A percentile compares a stretch with the other conserved stretches of the same genome.
Conservation (phyloP, 2,329 filamentous ascomycete species). For the Pseudocercospora musae region DNA sequence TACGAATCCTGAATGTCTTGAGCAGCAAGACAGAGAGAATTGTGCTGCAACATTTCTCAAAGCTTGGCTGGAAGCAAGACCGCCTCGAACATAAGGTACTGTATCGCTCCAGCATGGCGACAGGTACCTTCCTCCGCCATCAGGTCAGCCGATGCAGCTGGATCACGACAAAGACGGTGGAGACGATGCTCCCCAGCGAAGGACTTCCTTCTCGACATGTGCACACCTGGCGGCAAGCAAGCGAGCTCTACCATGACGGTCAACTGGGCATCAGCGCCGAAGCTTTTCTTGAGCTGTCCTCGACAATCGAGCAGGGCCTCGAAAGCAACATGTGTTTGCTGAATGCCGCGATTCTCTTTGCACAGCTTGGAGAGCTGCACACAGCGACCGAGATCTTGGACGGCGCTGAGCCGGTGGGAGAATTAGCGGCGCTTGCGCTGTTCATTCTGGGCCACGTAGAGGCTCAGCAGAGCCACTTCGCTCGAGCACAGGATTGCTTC, state of each 20-base stretch:
- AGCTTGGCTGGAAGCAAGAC: not conserved
- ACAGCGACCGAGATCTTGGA: constrained; percentile 19
- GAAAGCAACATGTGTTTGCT: constrained; percentile 20
- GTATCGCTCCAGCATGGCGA: not conserved
- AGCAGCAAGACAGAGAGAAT: not conserved
- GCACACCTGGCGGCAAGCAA: constrained; percentile 31
- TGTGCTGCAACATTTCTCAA: not conserved
- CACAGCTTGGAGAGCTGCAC: constrained; percentile 25
- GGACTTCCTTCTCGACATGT: constrained; percentile 20
- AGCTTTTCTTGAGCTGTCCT: constrained; percentile 22
- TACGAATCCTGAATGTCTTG: not conserved
- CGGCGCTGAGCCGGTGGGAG: constrained; percentile 14
- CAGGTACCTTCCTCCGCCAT: not conserved
- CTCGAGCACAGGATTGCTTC: constrained; percentile 20
- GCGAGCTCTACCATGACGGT: constrained; percentile 29
- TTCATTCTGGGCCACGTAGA: constrained; percentile 28
- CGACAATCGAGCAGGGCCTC: constrained; percentile 5
- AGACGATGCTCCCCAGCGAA: not conserved
- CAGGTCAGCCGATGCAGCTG: not conserved
- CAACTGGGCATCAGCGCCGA: constrained; percentile 29
- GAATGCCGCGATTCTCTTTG: constrained; percentile 29
- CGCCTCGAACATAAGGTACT: no score
- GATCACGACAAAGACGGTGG: not conserved
- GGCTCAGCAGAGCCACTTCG: constrained; percentile 20
- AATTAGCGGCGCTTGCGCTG: constrained; percentile 15